Conservation (phyloP, 2,329 filamentous ascomycete species). For the Thielaviopsis musarum region DNA sequence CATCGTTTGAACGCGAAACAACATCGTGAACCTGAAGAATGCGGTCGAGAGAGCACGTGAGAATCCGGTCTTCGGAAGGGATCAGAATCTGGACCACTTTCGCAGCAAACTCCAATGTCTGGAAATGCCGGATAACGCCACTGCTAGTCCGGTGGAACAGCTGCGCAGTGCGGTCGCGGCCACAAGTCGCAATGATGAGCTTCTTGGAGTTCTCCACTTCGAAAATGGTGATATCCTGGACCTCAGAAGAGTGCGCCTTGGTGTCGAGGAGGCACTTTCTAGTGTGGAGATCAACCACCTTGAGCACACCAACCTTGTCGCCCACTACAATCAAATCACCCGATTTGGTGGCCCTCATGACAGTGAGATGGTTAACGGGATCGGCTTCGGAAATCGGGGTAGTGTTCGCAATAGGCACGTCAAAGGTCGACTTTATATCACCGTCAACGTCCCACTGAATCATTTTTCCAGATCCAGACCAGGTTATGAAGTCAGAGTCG, state of each 20-base stretch:
- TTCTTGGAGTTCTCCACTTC: constrained; percentile 34
- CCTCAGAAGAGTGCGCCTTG: constrained; percentile 75
- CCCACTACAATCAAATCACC: constrained; percentile 60
- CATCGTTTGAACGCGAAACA: constrained; percentile 48
- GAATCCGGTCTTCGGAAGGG: constrained; percentile 55
- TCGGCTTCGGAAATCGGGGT: constrained; percentile 33
- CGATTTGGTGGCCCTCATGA: constrained; percentile 41
- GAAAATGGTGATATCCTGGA: constrained; percentile 63
- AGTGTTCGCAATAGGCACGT: constrained; percentile 51
- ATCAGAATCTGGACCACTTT: constrained; percentile 61
- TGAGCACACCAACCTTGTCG: constrained; percentile 72
- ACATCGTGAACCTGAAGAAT: constrained; percentile 72
- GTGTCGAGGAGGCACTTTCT: constrained; percentile 49
- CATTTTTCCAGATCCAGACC: constrained; percentile 66
- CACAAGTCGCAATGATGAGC: constrained; percentile 63
- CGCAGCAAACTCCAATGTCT: constrained; percentile 85
- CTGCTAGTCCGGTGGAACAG: constrained; percentile 48
- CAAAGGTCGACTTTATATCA: constrained; percentile 43
- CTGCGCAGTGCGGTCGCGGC: constrained; percentile 82
- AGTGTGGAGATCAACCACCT: constrained; percentile 46
- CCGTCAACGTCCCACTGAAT: constrained; percentile 72
- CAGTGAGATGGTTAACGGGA: constrained; percentile 39
- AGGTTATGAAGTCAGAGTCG: constrained; percentile 64
- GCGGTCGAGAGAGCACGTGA: constrained; percentile 80
- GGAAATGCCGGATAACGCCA: constrained; percentile 56